Evolutionary conservation across 768 basidiomycete genomes (phyloP), one percentile per base, ranked within the genome.

Genomic region (Piloderma croceum): DNA sequence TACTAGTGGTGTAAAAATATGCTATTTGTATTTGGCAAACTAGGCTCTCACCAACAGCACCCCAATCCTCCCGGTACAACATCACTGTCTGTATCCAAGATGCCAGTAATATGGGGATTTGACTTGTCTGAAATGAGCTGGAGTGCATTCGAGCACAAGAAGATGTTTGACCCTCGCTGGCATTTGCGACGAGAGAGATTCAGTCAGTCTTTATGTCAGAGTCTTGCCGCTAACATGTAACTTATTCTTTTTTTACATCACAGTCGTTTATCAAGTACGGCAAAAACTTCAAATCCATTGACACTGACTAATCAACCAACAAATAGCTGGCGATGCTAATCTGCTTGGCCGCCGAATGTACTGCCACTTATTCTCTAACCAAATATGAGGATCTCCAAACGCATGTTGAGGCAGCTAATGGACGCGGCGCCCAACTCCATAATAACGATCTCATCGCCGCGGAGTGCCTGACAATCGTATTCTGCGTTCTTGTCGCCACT

Each of bases 401-500:
- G 19, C 48, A 63, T 42, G 50, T 65, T 45, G 47, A 60, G 24
- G 39, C 42, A 2, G 25, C 47, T 15, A 24, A 36, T 9, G 20
- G 29, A 12, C 41, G 42, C 20, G 46, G 45, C 1, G 62, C 59
- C 3, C 24, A 38, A 1, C 52, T 65, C 2, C 51, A 61, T 48
- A 61, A 63, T 42, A 53, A 62, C 39, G 57, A 57, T 39, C 33
- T 64, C 39, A 54, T 62, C 42, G 54, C 50, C 24, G 51, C 60
- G 2, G 52, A 58, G 19, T 51, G 51, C 7, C 24, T 54, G 27
- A 63, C 62, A 19, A 64, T 64, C 38, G 54, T 64, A 7, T 63
- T 63, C 40, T 58, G 58, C 34, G 60, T 63, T 7, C 36, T 64
- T n/a, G 63, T 64, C 9, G 61, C 64, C 2, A 63, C 59, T 2